Percentiles rank a stretch among this genome's conserved stretches.
Evolutionary conservation across 495 filamentous ascomycete species (phyloP).

Genomic region (Neurospora sp.): DNA sequence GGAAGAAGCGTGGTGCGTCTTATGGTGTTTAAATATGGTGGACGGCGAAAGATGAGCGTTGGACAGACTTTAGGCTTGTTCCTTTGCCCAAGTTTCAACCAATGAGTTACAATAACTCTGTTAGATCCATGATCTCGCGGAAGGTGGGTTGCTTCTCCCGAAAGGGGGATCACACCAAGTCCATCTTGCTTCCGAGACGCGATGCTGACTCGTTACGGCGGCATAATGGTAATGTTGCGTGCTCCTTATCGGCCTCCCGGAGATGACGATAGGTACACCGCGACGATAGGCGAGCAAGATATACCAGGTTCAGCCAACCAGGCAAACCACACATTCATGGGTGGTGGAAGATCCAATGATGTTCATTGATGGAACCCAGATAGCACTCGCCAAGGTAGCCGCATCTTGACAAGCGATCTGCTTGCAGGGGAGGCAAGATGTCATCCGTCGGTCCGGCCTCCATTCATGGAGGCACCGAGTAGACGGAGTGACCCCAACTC

Average conservation of each 20-base stretch:
- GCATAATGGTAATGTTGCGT: not conserved
- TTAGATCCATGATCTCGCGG: not conserved
- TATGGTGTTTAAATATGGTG: not conserved
- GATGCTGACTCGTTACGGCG: not conserved
- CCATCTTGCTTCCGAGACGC: not conserved
- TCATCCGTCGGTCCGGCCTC: not conserved
- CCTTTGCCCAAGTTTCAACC: not conserved
- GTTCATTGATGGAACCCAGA: not conserved
- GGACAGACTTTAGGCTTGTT: not conserved
- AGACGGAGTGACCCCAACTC: not conserved
- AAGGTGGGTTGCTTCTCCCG: not conserved
- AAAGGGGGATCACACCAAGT: not conserved
- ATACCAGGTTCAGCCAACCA: not conserved
- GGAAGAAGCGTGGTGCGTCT: not conserved
- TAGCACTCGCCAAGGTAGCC: not conserved
- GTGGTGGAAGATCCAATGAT: not conserved
- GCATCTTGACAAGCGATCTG: not conserved
- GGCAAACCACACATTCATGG: not conserved
- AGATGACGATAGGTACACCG: not conserved
- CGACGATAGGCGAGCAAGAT: not conserved
- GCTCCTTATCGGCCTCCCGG: not conserved
- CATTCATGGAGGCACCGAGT: not conserved
- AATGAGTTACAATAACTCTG: not conserved
- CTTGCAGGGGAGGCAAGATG: not conserved
- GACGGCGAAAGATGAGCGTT: not conserved